phyloP scores from a whole-genome alignment of 2,329 filamentous ascomycete species.

The Fusarium siculi region DNA sequence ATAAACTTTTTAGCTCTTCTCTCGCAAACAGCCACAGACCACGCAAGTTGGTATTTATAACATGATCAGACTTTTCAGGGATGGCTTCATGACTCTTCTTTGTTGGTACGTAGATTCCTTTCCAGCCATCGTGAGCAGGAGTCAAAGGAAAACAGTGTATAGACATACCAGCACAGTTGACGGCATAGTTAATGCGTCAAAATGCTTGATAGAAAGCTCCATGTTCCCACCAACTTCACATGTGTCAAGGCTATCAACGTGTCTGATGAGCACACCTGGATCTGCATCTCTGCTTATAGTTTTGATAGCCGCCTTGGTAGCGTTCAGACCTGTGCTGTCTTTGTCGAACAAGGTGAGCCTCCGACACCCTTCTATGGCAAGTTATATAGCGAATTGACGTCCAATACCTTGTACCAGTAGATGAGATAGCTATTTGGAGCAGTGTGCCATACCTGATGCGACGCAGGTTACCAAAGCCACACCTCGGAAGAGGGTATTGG shows the following conservation, averaged over 20 bases:
- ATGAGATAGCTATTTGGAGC: background rate
- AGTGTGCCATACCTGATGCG: constrained; percentile 42
- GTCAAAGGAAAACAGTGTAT: background rate
- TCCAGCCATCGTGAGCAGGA: background rate
- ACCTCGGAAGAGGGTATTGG: constrained; percentile 42
- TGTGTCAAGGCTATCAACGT: constrained; percentile 51
- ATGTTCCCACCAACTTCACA: constrained; percentile 49
- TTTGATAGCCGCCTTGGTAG: constrained; percentile 43
- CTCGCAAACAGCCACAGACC: constrained; percentile 58
- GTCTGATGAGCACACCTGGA: constrained; percentile 33
- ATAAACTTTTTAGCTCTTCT: constrained; percentile 55
- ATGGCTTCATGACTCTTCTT: constrained; percentile 50
- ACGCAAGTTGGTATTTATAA: constrained; percentile 56
- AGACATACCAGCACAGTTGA: constrained; percentile 55
- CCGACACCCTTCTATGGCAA: constrained; percentile 56
- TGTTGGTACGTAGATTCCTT: constrained; percentile 52
- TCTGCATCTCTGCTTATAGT: background rate
- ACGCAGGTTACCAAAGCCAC: constrained; percentile 49
- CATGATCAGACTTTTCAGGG: constrained; percentile 54
- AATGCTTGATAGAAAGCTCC: constrained; percentile 46
- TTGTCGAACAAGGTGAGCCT: constrained; percentile 55
- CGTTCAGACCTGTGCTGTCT: constrained; percentile 46
- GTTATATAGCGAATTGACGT: constrained; percentile 51
- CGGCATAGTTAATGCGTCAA: constrained; percentile 58
- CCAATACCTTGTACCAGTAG: constrained; percentile 15